Evolutionary conservation across 345 rosid genomes (phyloP).

Genomic region (Citrus trifoliata): DNA sequence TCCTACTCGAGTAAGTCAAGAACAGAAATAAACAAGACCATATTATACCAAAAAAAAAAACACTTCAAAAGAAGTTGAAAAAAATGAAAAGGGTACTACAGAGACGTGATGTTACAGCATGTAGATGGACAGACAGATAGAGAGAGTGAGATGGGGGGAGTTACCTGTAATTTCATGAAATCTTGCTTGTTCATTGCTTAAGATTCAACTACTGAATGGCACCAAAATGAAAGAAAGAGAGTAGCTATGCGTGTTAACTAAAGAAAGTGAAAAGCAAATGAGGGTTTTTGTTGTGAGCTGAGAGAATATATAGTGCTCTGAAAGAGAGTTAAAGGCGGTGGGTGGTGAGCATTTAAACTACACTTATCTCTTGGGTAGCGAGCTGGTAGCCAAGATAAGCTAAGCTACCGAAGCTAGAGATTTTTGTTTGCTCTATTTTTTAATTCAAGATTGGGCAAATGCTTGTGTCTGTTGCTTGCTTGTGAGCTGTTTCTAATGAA

Average conservation of each 20-base stretch:
- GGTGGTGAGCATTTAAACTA: neutral
- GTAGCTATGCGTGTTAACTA: neutral
- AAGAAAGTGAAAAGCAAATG: neutral
- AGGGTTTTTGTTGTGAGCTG: neutral
- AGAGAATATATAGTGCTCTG: neutral
- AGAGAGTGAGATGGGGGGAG: neutral
- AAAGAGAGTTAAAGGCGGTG: conserved; percentile 3
- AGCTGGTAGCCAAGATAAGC: neutral
- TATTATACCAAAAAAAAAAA: too few relatives aligned
- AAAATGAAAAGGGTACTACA: neutral
- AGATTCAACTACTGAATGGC: too few relatives aligned
- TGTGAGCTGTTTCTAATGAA: neutral
- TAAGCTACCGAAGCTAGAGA: neutral
- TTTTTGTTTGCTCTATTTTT: neutral
- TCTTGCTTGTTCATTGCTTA: conserved; percentile 12
- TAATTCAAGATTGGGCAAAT: neutral
- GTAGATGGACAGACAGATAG: neutral
- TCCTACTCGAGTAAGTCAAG: neutral
- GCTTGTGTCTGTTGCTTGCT: neutral
- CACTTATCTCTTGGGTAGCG: neutral
- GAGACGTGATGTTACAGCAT: neutral
- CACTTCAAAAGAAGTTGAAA: neutral
- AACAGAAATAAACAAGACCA: neutral
- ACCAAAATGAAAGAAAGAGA: neutral
- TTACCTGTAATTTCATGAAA: conserved; percentile 17